Evolutionary conservation across 1,284 basidiomycete species (phyloP), one percentile per base, ranked within the genome.

Genomic region (Sporisorium iseilematis-ciliati): DNA sequence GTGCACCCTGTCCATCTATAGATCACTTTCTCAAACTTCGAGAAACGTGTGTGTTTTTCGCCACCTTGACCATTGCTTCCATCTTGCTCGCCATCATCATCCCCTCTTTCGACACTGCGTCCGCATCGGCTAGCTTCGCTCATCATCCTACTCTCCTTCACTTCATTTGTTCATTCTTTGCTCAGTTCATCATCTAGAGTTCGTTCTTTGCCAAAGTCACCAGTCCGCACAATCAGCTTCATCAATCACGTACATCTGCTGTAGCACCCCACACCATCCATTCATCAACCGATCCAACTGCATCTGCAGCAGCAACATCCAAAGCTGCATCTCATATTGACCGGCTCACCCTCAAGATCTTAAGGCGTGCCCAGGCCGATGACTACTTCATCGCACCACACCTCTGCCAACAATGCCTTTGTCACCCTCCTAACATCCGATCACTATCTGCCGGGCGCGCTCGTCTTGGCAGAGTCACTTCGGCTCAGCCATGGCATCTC

Each of bases 401-500:
- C 23, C 49, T 46, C 51, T 48, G 52, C 56, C 26, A 63, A 60
- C 81, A 94, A 82, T 71, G 83, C 84, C 45, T 81, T 82, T 51
- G 81, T 82, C 48, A 94, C 95, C 38, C 91, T 97, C 75, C 87
- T 97, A 82, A 94, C 95, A 53, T 92, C 93, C 38, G 91, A 95
- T 82, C 88, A 89, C 21, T 99, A 98, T 87, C 91, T 98, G 49
- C 93, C 94, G 41, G 96, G 96, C 60, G 94, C 93, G 21, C 91
- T 98, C 73, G 90, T 93, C 61, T 88, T 94, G 75, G 92, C 91
- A 40, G 92, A 92, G 61, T 92, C 95, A 21, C 93, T 82, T 7
- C 75, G 79, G 29, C 64, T 72, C 42, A 67, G 57, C n/a, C 80
- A 82, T 65, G 59, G 60, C 41, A 21, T 65, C 35, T 33, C 67